Evolutionary conservation across 305 asterid species (phyloP).

Genomic region (Euphrasia arctica): DNA sequence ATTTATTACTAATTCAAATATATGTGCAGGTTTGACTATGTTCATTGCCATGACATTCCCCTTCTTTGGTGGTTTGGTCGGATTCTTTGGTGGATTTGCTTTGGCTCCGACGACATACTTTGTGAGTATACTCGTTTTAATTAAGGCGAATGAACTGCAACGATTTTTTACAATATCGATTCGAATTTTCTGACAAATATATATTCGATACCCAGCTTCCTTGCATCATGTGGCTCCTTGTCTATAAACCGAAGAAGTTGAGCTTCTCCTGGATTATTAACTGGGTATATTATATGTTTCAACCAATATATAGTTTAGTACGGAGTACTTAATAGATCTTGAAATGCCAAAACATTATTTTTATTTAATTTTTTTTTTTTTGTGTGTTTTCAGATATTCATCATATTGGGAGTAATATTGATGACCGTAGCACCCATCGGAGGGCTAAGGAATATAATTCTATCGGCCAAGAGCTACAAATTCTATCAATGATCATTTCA

Average conservation of each 20-base stretch:
- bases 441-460: conserved; percentile 2
- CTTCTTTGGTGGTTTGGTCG: conserved; percentile 64
- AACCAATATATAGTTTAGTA: not conserved
- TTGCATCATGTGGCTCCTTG: conserved; percentile 57
- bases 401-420: conserved; percentile 30
- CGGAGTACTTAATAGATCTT: no score
- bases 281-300: conserved; percentile 49
- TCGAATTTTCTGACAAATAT: no score
- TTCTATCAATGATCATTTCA: conserved; percentile 5
- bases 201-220: conserved; percentile 37
- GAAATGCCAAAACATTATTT: no score
- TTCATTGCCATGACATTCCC: conserved; percentile 51
- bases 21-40: conserved; percentile 41
- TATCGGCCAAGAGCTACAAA: not conserved
- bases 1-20: not conserved
- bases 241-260: conserved; percentile 39
- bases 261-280: conserved; percentile 50
- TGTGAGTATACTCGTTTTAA: conserved; percentile 32
- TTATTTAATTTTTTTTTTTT: not conserved
- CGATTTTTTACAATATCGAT: no score
- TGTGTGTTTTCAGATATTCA: conserved; percentile 27
- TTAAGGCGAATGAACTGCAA: no score
- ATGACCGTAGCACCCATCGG: not conserved
- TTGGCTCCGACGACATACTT: conserved; percentile 60
- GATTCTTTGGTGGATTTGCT: conserved; percentile 71